Percentiles rank a stretch among this genome's conserved stretches.
Evolutionary conservation across 345 rosid genomes (phyloP).

Genomic region (Hibiscus trionum): DNA sequence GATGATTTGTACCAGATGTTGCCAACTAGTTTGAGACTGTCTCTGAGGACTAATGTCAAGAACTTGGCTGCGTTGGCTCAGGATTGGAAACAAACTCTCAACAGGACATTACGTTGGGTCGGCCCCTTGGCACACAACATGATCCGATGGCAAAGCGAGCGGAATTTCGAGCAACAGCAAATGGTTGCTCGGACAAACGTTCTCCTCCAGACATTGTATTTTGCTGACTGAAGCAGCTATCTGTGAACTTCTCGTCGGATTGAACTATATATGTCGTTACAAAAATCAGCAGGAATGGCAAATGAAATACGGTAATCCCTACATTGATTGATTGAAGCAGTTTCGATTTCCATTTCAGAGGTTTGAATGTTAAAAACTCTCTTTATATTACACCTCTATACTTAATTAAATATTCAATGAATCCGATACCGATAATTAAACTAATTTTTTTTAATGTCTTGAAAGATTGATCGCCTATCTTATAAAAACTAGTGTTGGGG

Average conservation of each 20-base stretch:
- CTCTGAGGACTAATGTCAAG: slow-evolving; percentile 52
- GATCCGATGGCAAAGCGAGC: slow-evolving; percentile 95
- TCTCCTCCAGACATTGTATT: slow-evolving; percentile 78
- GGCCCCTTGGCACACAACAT: slow-evolving; percentile 89
- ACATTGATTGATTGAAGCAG: too few species aligned
- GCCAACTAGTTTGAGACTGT: slow-evolving; percentile 66
- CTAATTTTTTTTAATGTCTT: too few species aligned
- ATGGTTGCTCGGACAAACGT: slow-evolving; percentile 71
- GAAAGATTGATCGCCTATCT: too few species aligned
- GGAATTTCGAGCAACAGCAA: slow-evolving; percentile 89
- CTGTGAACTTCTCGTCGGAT: slow-evolving; percentile 78
- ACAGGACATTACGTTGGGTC: slow-evolving; percentile 71
- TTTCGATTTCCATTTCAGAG: too few species aligned
- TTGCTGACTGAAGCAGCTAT: slow-evolving; percentile 80
- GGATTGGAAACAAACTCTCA: slow-evolving; percentile 81
- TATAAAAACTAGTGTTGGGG: too few species aligned
- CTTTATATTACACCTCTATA: too few species aligned
- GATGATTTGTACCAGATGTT: slow-evolving; percentile 92
- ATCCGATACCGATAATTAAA: too few species aligned
- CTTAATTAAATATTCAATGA: too few species aligned
- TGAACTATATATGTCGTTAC: slow-evolving; percentile 83
- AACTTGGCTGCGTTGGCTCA: slow-evolving; percentile 84
- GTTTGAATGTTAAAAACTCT: too few species aligned
- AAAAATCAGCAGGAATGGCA: slow-evolving; percentile 53
- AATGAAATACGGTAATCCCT: too few species aligned